phyloP scores from a whole-genome alignment of 164 flowering plant genomes.

The Tetrastigma voinierianum region DNA sequence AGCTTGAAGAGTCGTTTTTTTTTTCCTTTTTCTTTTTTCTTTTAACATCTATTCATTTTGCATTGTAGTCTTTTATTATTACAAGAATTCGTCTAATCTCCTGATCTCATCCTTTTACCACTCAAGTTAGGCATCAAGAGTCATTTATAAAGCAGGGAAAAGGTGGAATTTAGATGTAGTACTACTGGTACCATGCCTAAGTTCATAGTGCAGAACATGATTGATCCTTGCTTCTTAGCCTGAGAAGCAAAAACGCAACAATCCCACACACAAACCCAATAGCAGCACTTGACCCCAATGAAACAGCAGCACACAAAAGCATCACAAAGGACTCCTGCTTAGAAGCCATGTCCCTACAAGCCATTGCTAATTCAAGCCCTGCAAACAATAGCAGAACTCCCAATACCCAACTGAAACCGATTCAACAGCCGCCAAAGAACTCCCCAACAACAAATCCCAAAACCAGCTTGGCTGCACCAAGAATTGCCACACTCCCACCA shows the following conservation, averaged over 20 bases:
- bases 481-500: slow-evolving; percentile 74
- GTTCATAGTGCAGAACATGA: background rate
- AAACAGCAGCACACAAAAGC: slow-evolving; percentile 65
- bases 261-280: slow-evolving; percentile 69
- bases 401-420: slow-evolving; percentile 68
- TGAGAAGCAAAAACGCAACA: slow-evolving; percentile 40
- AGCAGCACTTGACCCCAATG: slow-evolving; percentile 75
- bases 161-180: no score
- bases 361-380: slow-evolving; percentile 83
- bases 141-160: no score
- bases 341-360: slow-evolving; percentile 59
- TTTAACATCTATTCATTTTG: no score
- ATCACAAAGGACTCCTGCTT: slow-evolving; percentile 62
- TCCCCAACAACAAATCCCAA: slow-evolving; percentile 68
- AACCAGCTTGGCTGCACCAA: slow-evolving; percentile 64
- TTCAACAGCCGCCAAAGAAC: slow-evolving; percentile 56
- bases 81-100: no score
- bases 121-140: no score
- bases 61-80: no score
- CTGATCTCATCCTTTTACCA: no score
- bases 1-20: no score
- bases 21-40: no score
- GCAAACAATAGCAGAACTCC: slow-evolving; percentile 89
- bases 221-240: slow-evolving; percentile 28
- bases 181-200: background rate